Conservation (phyloP, 2,329 filamentous ascomycete genomes). For the Colletotrichum sp. region DNA sequence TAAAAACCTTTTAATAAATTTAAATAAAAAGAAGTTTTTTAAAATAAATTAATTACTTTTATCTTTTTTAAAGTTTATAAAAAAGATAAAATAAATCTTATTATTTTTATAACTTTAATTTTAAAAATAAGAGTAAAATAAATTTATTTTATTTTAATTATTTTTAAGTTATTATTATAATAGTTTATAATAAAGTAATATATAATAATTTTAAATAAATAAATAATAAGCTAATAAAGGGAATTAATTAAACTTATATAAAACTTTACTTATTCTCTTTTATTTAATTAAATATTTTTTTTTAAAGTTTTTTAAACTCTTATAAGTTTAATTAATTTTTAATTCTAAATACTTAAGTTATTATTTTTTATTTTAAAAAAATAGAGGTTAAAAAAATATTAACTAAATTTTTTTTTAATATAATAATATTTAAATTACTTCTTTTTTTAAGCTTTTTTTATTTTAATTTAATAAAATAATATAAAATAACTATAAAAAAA, state of each 20-base stretch:
- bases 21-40: no score
- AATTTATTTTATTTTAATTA: not conserved
- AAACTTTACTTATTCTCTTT: not conserved
- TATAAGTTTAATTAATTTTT: not conserved
- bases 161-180: not conserved
- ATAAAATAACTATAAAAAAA: not conserved
- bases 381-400: not conserved
- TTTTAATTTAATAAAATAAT: not conserved
- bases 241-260: not conserved
- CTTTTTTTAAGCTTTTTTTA: not conserved
- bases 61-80: no score
- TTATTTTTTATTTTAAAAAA: not conserved
- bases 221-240: not conserved
- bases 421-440: not conserved
- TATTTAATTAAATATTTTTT: not conserved
- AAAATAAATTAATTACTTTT: no score
- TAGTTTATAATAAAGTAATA: not conserved
- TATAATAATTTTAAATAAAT: not conserved
- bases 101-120: no score
- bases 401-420: not conserved
- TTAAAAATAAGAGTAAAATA: not conserved
- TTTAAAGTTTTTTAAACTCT: fast-evolving
- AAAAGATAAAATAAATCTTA: no score
- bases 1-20: no score
- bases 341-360: not conserved